These are phyloP conservation scores for Fraxinus albicans DNA, from an alignment of 305 asterid species.

Conservation along the genomic window DNA sequence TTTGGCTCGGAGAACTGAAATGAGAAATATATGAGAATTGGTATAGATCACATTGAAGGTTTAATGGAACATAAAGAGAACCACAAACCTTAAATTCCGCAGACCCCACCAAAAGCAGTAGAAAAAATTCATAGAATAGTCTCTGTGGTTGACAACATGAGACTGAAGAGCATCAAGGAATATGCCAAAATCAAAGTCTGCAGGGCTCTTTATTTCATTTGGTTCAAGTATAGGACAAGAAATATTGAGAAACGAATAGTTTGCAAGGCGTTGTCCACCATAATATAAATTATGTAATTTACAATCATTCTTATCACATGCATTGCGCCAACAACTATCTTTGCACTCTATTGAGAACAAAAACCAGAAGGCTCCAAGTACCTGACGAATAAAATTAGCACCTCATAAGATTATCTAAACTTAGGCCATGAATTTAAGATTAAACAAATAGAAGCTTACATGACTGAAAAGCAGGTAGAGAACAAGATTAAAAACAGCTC, in stretches of 20 bases:
- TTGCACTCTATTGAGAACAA: slow-evolving; percentile 54
- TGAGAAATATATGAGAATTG: background rate
- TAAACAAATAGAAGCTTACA: slow-evolving; percentile 19
- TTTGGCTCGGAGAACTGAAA: slow-evolving; percentile 65
- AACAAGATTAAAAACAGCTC: slow-evolving; percentile 45
- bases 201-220: slow-evolving; percentile 22
- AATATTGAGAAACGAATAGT: slow-evolving; percentile 35
- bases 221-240: slow-evolving; percentile 48
- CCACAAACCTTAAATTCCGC: slow-evolving; percentile 55
- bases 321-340: slow-evolving; percentile 54
- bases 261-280: background rate
- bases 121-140: slow-evolving; percentile 40
- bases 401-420: background rate
- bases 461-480: slow-evolving; percentile 42
- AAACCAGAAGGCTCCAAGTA: slow-evolving; percentile 66
- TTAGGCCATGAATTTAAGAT: too few species aligned
- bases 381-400: slow-evolving; percentile 26
- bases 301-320: slow-evolving; percentile 31
- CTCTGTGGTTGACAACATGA: slow-evolving; percentile 33
- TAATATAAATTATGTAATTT: slow-evolving; percentile 38
- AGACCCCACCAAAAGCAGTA: slow-evolving; percentile 81
- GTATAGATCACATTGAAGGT: too few species aligned
- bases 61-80: background rate
- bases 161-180: slow-evolving; percentile 59
- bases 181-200: slow-evolving; percentile 63